These are phyloP conservation scores for Boletellus deceptivus DNA, from an alignment of 1,284 basidiomycete genomes.

Conservation along the genomic window DNA sequence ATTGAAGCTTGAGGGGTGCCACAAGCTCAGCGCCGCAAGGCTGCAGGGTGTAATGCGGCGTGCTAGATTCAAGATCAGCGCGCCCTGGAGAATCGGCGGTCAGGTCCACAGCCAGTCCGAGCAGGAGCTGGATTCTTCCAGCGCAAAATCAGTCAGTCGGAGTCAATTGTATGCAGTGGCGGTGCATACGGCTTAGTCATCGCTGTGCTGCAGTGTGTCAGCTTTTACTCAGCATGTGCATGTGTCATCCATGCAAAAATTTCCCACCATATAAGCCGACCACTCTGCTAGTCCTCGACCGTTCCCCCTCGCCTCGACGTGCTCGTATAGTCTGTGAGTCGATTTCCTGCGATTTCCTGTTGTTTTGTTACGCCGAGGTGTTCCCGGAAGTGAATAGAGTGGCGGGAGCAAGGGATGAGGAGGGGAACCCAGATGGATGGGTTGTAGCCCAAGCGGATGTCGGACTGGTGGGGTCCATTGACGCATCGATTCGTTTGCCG, in stretches of 20 bases:
- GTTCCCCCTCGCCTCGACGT: conserved; percentile 4
- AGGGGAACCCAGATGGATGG: conserved; percentile 15
- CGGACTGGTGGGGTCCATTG: no score
- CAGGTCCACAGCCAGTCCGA: no score
- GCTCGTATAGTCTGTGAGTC: conserved; percentile 23
- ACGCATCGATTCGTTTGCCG: background rate
- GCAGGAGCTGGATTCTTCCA: background rate
- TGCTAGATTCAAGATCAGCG: background rate
- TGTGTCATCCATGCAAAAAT: conserved; percentile 18
- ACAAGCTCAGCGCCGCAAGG: background rate
- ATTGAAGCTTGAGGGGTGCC: background rate
- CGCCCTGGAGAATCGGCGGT: no score
- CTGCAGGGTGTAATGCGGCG: background rate
- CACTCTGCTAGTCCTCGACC: background rate
- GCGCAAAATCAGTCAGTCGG: no score
- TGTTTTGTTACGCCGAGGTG: background rate
- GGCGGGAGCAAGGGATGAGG: background rate
- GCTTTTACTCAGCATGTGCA: conserved; percentile 22
- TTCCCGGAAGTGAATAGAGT: background rate
- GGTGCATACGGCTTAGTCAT: conserved; percentile 1
- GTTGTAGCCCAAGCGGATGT: conserved; percentile 5
- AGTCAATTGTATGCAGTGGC: background rate
- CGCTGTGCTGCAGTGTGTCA: conserved; percentile 2
- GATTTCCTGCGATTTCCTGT: background rate
- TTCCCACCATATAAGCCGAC: conserved; percentile 25